Conservation (phyloP, 2,329 filamentous ascomycete genomes). For the Colletotrichum paranaense region DNA sequence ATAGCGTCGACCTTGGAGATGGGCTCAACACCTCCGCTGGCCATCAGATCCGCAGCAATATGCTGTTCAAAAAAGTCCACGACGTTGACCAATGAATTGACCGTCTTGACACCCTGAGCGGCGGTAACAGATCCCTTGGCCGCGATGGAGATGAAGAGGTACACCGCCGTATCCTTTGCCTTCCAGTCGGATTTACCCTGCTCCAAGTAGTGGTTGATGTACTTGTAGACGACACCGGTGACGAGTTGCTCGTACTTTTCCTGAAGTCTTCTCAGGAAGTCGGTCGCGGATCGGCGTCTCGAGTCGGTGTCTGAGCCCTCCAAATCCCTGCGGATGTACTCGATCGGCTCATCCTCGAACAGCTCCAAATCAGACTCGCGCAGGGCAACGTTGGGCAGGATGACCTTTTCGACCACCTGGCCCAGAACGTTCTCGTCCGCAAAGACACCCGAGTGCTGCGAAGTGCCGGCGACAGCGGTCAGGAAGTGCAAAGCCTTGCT, state of each 20-base stretch:
- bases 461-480: slow-evolving; percentile 85
- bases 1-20: slow-evolving; percentile 98
- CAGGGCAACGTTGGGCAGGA: slow-evolving; percentile 90
- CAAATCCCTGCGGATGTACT: slow-evolving; percentile 94
- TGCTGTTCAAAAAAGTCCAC: slow-evolving; percentile 95
- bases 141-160: slow-evolving; percentile 93
- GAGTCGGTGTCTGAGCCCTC: slow-evolving; percentile 98
- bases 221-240: slow-evolving; percentile 86
- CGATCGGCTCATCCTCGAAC: slow-evolving; percentile 98
- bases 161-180: slow-evolving; percentile 97
- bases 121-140: slow-evolving; percentile 90
- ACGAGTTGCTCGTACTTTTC: slow-evolving; percentile 89
- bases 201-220: slow-evolving; percentile 87
- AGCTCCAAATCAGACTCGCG: slow-evolving; percentile 94
- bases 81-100: slow-evolving; percentile 88
- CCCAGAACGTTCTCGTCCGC: slow-evolving; percentile 82
- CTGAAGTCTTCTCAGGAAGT: slow-evolving; percentile 90
- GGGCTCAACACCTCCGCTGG: slow-evolving; percentile 75
- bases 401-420: slow-evolving; percentile 95
- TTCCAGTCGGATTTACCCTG: slow-evolving; percentile 91
- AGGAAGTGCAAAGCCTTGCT: slow-evolving; percentile 96
- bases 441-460: slow-evolving; percentile 85
- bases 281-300: slow-evolving; percentile 88
- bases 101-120: slow-evolving; percentile 88
- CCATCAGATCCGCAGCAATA: slow-evolving; percentile 87